Base-by-base conservation (phyloP, 768 basidiomycete species). In the Sarcodon sp. region DNA sequence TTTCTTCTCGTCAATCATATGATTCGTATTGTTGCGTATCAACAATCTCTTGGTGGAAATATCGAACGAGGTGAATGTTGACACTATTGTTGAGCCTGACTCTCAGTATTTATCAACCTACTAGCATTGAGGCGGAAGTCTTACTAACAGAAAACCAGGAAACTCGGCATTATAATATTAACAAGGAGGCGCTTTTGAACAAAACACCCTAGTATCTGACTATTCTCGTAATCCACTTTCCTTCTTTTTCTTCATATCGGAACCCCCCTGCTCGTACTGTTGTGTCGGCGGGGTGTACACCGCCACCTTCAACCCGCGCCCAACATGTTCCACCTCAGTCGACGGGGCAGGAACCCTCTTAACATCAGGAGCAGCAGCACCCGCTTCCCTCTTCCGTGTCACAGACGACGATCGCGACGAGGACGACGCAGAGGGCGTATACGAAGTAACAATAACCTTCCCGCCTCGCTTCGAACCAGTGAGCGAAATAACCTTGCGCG, bases 401-500 rank as follows among this genome's bases (percentile, higher is more conserved):
- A 59, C 57, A 3, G 65, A 57, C 2, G 66, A 62, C 21, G 70
- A 69, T 13, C 63, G 55, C 4, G 66, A 55, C 1, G 67, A 63
- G 13, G 67, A 62, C 6, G 53, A 43, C 3, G 59, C 51, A 6
- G 69, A 65, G 1, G 59, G 58, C 5, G 63, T 68, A 54, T 73
- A 80, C 0, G 80, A 75, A 2, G 77, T 70, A 5, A 84, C 66
- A 1, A 63, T 70, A 16, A 78, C 70, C 49, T 65, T 71, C 43
- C 73, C 21, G 21, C 21, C 21, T 73, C 27, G 69, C 73, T 70
- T 70, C 8, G 68, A 63, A 2, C 21, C 21, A 48, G 73, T 72
- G 34, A 85, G 54, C 7, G 83, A 81, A 18, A 84, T 53, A 8
- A 83, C 76, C 57, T 75, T 80, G 51, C 76, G 77, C 1, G 72